phyloP scores from a whole-genome alignment of 2,329 filamentous ascomycete genomes.

The Aspergillus ibericus region DNA sequence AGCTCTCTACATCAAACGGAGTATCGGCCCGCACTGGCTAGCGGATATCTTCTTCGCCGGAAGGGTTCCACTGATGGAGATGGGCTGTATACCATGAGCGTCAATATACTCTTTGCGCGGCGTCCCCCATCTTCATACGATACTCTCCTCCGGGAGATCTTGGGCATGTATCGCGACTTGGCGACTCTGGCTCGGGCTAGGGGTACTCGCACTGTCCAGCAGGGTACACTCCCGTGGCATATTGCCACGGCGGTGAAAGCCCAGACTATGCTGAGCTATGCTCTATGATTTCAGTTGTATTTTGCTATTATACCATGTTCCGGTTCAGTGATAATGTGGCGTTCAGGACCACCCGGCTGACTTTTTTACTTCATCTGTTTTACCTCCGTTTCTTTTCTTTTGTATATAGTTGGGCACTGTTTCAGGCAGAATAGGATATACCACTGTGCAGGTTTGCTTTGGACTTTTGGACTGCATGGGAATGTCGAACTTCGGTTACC shows the following conservation, averaged over 20 bases:
- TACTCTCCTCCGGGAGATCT: slow-evolving; percentile 40
- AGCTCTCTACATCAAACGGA: slow-evolving; percentile 43
- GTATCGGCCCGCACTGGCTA: slow-evolving; percentile 45
- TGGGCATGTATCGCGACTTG: slow-evolving; percentile 48
- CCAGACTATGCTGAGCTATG: slow-evolving; percentile 43
- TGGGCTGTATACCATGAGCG: slow-evolving; percentile 41
- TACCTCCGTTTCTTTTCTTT: slow-evolving; percentile 1
- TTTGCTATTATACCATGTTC: slow-evolving; percentile 6
- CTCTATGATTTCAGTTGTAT: slow-evolving; percentile 32
- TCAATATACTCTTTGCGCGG: slow-evolving; percentile 44
- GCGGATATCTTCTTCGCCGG: slow-evolving; percentile 49
- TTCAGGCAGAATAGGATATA: slow-evolving; percentile 14
- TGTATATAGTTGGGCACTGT: slow-evolving; percentile 16
- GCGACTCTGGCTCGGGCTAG: slow-evolving; percentile 43
- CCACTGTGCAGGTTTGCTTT: slow-evolving; percentile 7
- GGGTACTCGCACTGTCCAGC: slow-evolving; percentile 43
- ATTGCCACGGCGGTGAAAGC: slow-evolving; percentile 47
- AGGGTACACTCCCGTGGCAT: slow-evolving; percentile 50
- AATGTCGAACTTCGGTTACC: background rate
- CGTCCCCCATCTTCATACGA: slow-evolving; percentile 33
- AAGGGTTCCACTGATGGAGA: slow-evolving; percentile 43
- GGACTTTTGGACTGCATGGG: background rate
- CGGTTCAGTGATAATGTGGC: slow-evolving; percentile 10
- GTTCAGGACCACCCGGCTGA: slow-evolving; percentile 5
- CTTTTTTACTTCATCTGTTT: background rate